Conservation (phyloP, 306 rosid species). For the Cucurbita moschata region DNA sequence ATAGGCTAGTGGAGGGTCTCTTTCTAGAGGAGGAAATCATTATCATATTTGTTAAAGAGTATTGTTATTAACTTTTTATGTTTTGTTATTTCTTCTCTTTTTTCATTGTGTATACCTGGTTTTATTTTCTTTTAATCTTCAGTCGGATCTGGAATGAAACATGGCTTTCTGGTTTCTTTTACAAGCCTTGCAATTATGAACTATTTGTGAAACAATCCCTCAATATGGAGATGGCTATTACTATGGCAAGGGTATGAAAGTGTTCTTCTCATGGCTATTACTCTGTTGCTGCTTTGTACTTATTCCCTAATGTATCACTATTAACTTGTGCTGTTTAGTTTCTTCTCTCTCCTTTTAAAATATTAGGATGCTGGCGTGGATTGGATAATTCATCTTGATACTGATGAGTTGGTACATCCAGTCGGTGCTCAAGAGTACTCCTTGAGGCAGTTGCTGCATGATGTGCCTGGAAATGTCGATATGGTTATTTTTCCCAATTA, state of each 20-base stretch:
- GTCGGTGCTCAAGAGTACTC: slow-evolving; percentile 89
- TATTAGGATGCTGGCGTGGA: slow-evolving; percentile 81
- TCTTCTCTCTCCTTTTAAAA: slow-evolving; percentile 10
- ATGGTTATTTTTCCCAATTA: slow-evolving; percentile 94
- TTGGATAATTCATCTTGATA: slow-evolving; percentile 95
- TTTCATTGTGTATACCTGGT: neutral
- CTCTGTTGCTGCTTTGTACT: neutral
- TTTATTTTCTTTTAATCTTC: slow-evolving; percentile 18
- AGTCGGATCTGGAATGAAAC: slow-evolving; percentile 99
- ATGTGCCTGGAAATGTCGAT: slow-evolving; percentile 78
- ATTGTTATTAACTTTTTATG: neutral
- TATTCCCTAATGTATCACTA: neutral
- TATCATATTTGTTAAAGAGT: neutral
- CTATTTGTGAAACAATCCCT: slow-evolving; percentile 98
- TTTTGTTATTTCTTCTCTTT: slow-evolving; percentile 4
- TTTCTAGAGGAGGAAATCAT: neutral
- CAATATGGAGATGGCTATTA: slow-evolving; percentile 98
- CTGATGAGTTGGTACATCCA: slow-evolving; percentile 89
- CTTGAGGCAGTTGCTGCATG: slow-evolving; percentile 78
- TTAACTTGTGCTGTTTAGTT: slow-evolving; percentile 2
- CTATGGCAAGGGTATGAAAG: slow-evolving; percentile 88
- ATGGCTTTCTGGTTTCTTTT: slow-evolving; percentile 91
- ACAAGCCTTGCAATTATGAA: slow-evolving; percentile 96
- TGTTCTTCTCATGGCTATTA: slow-evolving; percentile 5
- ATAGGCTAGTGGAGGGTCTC: neutral